Evolutionary conservation across 805 yeast genomes (phyloP).

Genomic region (Saccharomycopsis sp.): DNA sequence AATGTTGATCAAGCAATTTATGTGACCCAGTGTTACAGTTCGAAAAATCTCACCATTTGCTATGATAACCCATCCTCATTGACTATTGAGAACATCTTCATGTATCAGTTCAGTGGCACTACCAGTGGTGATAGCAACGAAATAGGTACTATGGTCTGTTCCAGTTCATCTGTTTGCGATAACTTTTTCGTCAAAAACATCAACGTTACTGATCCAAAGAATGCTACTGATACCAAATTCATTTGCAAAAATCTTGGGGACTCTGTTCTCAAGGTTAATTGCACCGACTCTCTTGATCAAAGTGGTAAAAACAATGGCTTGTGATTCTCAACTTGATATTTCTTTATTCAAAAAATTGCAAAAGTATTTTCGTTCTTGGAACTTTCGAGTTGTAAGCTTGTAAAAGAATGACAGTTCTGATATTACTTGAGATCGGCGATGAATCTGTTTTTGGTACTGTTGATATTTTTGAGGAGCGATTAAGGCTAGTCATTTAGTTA

Average conservation of each 20-base stretch:
- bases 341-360: no score
- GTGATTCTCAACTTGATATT: not conserved
- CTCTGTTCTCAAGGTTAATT: conserved; percentile 1
- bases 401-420: no score
- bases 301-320: conserved; percentile 10
- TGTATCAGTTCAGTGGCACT: conserved; percentile 1
- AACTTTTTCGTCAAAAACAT: conserved; percentile 4
- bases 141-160: conserved; percentile 6
- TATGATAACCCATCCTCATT: conserved; percentile 7
- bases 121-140: conserved; percentile 1
- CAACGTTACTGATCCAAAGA: conserved; percentile 4
- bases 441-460: no score
- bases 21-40: conserved; percentile 8
- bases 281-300: conserved; percentile 5
- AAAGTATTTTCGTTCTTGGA: no score
- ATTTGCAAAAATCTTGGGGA: conserved; percentile 9
- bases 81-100: conserved; percentile 2
- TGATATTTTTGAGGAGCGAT: no score
- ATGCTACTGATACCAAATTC: conserved; percentile 1
- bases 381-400: no score
- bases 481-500: no score
- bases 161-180: conserved; percentile 3
- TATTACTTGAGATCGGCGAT: no score
- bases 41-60: conserved; percentile 2
- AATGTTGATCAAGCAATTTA: conserved; percentile 10